Evolutionary conservation across 2,329 filamentous ascomycete genomes (phyloP).

Genomic region (Trichophyton rubrum): DNA sequence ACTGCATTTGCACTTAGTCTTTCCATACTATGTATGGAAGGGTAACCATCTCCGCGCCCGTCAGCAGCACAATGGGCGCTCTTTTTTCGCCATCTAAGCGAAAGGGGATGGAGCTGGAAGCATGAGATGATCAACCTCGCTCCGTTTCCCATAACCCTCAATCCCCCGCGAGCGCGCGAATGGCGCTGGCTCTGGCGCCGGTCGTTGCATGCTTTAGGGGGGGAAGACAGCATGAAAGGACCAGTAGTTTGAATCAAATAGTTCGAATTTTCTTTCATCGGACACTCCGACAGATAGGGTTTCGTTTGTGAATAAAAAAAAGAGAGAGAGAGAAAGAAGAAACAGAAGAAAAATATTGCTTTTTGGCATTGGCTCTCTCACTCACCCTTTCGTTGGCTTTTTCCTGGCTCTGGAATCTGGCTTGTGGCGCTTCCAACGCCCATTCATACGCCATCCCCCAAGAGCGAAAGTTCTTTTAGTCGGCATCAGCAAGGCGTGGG

Average conservation of each 20-base stretch:
- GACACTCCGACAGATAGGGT: not conserved
- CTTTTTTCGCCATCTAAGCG: not conserved
- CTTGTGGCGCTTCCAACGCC: conserved; percentile 1
- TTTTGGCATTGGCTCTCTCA: not conserved
- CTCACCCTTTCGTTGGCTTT: not conserved
- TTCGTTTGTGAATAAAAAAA: not conserved
- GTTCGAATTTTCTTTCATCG: conserved; percentile 3
- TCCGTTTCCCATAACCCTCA: not conserved
- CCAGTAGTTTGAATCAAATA: not conserved
- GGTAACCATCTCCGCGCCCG: not conserved
- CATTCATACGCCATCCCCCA: not conserved
- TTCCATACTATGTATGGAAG: not conserved
- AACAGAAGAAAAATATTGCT: not conserved
- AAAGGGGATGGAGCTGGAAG: not conserved
- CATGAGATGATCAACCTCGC: not conserved
- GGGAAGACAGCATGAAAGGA: not conserved
- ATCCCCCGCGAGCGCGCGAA: not conserved
- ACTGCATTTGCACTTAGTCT: not conserved
- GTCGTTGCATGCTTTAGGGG: not conserved
- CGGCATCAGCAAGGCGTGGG: not conserved
- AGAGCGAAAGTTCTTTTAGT: not conserved
- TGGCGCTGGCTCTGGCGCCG: not conserved
- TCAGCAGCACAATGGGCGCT: not conserved
- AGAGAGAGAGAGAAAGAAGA: too few species aligned
- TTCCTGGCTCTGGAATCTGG: not conserved